phyloP scores from a whole-genome alignment of 176 grass and related monocot species.

The Aegilops tauschii region DNA sequence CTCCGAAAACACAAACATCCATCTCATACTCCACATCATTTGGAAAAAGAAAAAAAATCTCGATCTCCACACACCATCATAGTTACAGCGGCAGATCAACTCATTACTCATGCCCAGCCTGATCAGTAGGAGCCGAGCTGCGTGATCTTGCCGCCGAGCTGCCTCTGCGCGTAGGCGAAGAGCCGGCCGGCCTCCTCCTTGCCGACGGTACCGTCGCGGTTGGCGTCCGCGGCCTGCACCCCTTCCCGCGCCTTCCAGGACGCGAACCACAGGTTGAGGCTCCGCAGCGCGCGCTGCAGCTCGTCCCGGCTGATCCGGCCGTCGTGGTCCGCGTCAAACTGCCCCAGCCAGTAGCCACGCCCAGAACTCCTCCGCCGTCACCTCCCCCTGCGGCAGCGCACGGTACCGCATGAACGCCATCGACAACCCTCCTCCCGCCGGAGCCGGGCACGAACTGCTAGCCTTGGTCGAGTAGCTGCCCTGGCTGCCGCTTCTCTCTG shows the following conservation, averaged over 20 bases:
- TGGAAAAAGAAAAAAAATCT: no score
- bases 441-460: neutral
- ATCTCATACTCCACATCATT: neutral
- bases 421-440: neutral
- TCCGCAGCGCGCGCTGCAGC: conserved; percentile 57
- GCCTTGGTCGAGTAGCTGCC: neutral
- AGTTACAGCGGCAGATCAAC: neutral
- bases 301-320: conserved; percentile 63
- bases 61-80: neutral
- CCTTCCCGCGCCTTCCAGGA: conserved; percentile 61
- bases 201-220: conserved; percentile 48
- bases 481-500: neutral
- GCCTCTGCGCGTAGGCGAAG: conserved; percentile 57
- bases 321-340: conserved; percentile 65
- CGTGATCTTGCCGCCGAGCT: conserved; percentile 60
- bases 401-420: conserved; percentile 61
- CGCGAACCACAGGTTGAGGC: conserved; percentile 65
- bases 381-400: conserved; percentile 55
- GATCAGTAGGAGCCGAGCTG: conserved; percentile 30
- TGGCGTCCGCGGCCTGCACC: conserved; percentile 45
- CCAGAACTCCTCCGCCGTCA: conserved; percentile 65
- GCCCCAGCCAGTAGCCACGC: conserved; percentile 54
- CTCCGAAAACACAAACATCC: neutral
- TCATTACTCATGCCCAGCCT: neutral
- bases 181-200: conserved; percentile 37